phyloP scores from a whole-genome alignment of 1,139 yeast species.

The Scheffersomyces stambukii region DNA sequence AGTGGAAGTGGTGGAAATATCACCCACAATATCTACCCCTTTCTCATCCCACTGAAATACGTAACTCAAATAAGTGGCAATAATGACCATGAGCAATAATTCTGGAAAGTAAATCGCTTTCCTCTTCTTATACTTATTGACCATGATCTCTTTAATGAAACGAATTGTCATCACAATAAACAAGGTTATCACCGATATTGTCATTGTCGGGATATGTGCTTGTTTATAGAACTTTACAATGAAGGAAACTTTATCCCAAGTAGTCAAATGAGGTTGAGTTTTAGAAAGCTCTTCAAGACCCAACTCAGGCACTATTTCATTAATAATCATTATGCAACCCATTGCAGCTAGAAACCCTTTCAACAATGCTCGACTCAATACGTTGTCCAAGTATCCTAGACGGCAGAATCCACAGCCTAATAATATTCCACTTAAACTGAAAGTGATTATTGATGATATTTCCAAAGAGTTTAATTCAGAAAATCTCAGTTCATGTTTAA shows the following conservation, averaged over 20 bases:
- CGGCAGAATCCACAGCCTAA: slow-evolving; percentile 26
- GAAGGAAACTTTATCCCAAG: slow-evolving; percentile 20
- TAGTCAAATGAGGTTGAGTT: slow-evolving; percentile 20
- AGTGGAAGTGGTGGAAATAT: slow-evolving; percentile 13
- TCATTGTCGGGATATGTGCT: slow-evolving; percentile 19
- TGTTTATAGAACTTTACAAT: slow-evolving; percentile 11
- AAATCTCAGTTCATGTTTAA: slow-evolving; percentile 15
- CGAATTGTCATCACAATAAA: slow-evolving; percentile 18
- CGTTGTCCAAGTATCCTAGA: slow-evolving; percentile 29
- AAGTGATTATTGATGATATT: slow-evolving; percentile 23
- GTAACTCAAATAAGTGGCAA: slow-evolving; percentile 24
- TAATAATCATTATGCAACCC: slow-evolving; percentile 32
- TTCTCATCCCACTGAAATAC: slow-evolving; percentile 18
- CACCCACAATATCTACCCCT: slow-evolving; percentile 31
- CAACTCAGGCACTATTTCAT: slow-evolving; percentile 26
- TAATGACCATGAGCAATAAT: slow-evolving; percentile 26
- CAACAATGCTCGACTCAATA: slow-evolving; percentile 26
- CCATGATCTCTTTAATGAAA: slow-evolving; percentile 14
- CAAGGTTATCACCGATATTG: slow-evolving; percentile 20
- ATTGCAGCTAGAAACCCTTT: slow-evolving; percentile 35
- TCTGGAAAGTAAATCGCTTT: slow-evolving; percentile 29
- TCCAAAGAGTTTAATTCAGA: slow-evolving; percentile 16
- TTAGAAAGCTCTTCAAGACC: slow-evolving; percentile 19
- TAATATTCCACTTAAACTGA: slow-evolving; percentile 22
- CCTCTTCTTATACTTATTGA: slow-evolving; percentile 14